phyloP scores from a whole-genome alignment of 257 asterid species.

The Marsdenia floribunda region DNA sequence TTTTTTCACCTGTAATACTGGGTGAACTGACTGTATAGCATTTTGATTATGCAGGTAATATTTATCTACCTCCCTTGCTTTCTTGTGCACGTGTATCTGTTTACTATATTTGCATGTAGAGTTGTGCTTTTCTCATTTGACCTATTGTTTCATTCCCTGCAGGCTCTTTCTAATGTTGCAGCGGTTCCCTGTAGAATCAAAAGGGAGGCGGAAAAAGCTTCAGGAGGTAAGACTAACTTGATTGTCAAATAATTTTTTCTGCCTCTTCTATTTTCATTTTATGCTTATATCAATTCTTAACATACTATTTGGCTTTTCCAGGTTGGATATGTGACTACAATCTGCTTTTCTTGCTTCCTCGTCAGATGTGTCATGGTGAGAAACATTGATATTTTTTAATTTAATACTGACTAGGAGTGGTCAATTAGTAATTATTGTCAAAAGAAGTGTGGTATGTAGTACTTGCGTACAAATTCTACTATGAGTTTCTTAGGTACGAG shows the following conservation, averaged over 20 bases:
- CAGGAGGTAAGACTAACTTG: constrained; percentile 61
- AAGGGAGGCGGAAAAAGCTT: constrained; percentile 91
- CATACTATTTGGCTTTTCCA: constrained; percentile 29
- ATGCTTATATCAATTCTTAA: constrained; percentile 4
- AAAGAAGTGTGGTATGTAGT: background rate
- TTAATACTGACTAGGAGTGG: background rate
- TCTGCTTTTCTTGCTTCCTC: constrained; percentile 88
- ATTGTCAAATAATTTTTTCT: background rate
- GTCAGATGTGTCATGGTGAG: constrained; percentile 92
- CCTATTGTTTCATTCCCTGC: constrained; percentile 15
- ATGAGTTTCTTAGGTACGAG: background rate
- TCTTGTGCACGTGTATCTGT: background rate
- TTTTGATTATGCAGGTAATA: background rate
- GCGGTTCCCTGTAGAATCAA: constrained; percentile 94
- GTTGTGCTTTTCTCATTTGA: constrained; percentile 3
- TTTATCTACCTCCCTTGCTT: background rate
- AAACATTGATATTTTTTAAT: constrained; percentile 11
- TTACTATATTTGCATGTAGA: background rate
- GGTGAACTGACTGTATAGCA: background rate
- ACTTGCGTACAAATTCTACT: background rate
- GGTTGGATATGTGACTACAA: constrained; percentile 99
- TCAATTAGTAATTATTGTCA: background rate
- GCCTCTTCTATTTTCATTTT: constrained; percentile 7
- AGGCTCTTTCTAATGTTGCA: constrained; percentile 91
- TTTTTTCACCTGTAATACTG: no score